Percentiles rank a stretch among this genome's conserved stretches.
Evolutionary conservation across 257 asterid genomes (phyloP).

Genomic region (Capsicum rhomboideum): DNA sequence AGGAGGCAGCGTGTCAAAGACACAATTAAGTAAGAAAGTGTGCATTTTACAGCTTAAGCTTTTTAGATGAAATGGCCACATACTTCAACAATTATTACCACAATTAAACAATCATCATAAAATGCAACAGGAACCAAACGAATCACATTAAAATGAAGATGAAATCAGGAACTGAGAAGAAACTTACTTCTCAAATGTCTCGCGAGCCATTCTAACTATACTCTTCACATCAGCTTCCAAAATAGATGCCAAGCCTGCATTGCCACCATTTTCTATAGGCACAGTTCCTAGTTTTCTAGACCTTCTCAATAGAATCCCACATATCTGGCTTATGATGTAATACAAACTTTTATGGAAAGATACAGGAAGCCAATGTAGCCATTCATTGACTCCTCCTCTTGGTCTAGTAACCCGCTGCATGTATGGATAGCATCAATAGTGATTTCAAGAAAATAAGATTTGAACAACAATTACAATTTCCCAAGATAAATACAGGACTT

Average conservation of each 20-base stretch:
- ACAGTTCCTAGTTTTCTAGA: slow-evolving; percentile 26
- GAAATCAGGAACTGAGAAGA: not conserved
- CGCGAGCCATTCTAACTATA: slow-evolving; percentile 79
- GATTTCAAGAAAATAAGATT: not conserved
- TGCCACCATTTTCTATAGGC: slow-evolving; percentile 44
- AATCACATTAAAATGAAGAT: not conserved
- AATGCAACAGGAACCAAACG: not conserved
- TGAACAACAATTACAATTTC: not conserved
- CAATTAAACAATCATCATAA: not conserved
- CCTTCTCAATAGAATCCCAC: slow-evolving; percentile 38
- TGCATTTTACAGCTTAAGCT: not conserved
- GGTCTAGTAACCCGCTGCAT: slow-evolving; percentile 94
- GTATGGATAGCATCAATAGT: not conserved
- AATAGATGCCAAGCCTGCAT: slow-evolving; percentile 61
- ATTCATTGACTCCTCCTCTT: slow-evolving; percentile 89
- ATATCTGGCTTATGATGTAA: slow-evolving; percentile 47
- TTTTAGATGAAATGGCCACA: not conserved
- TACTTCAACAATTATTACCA: not conserved
- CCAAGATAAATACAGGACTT: not conserved
- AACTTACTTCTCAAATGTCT: slow-evolving; percentile 78
- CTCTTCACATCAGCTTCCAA: slow-evolving; percentile 79
- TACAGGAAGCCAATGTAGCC: slow-evolving; percentile 93
- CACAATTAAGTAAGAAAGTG: not conserved
- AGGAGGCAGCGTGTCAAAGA: not conserved
- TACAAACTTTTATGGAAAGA: slow-evolving; percentile 72